Evolutionary conservation across 192 early-diverging fungal species (phyloP).

Genomic region (Podila minutissima): DNA sequence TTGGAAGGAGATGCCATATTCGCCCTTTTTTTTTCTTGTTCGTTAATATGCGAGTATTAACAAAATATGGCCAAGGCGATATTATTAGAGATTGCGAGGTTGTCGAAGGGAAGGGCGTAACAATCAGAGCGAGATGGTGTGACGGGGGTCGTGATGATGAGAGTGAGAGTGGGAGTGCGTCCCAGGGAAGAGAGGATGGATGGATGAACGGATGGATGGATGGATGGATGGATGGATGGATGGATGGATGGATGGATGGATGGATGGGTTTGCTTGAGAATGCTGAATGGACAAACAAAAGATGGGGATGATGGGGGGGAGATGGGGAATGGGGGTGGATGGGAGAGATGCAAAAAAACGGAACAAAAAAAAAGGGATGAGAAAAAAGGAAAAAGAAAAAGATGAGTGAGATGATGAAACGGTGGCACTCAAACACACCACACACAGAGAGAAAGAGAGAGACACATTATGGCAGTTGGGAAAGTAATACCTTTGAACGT

Average conservation of each 20-base stretch:
- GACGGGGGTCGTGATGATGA: not conserved
- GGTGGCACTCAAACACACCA: not conserved
- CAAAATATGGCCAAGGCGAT: no score
- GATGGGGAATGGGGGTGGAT: not conserved
- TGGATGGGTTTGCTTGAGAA: not conserved
- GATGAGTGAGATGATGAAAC: not conserved
- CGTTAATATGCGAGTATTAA: no score
- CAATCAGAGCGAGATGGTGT: not conserved
- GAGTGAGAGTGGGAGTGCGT: not conserved
- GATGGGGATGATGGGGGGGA: not conserved
- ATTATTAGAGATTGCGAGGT: no score
- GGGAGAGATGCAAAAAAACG: not conserved
- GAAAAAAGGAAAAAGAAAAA: not conserved
- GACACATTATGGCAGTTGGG: no score
- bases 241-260: not conserved
- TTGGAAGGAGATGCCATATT: slow-evolving; percentile 29
- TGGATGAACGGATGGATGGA: not conserved
- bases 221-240: not conserved
- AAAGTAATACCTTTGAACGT: no score
- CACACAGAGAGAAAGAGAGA: not conserved
- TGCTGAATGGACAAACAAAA: not conserved
- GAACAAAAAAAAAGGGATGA: not conserved
- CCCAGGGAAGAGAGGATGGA: not conserved
- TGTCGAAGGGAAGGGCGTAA: no score
- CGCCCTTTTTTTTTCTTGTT: no score